A percentile compares a stretch with the other conserved stretches of the same genome.
Conservation (phyloP, 139 green algal genomes). For the Pleodorina starrii region DNA sequence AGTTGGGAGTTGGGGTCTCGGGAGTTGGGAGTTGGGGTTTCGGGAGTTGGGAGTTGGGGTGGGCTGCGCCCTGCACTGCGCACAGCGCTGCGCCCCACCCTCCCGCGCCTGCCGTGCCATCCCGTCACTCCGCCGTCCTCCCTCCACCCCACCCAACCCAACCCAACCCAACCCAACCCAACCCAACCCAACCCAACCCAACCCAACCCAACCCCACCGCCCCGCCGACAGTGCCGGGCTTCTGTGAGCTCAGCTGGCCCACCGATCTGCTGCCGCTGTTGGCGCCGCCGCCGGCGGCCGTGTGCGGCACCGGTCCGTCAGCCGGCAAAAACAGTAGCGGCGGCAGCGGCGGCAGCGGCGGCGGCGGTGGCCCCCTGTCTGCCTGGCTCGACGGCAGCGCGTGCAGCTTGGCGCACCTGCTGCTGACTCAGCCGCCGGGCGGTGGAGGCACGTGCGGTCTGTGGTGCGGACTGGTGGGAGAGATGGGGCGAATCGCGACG, state of each 20-base stretch:
- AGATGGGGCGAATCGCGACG: neutral
- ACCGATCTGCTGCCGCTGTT: conserved; percentile 35
- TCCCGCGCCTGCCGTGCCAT: too few species aligned
- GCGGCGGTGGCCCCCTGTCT: neutral
- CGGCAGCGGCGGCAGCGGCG: neutral
- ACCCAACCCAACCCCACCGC: too few species aligned
- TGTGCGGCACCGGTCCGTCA: neutral
- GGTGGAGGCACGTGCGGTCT: conserved; percentile 31
- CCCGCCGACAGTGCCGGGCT: conserved; percentile 26
- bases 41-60: neutral
- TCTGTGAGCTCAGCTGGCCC: conserved; percentile 20
- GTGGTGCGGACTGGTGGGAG: conserved; percentile 37
- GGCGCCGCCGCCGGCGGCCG: neutral
- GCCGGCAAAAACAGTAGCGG: too few species aligned
- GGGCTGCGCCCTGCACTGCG: too few species aligned
- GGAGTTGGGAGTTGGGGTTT: neutral
- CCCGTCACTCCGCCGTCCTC: neutral
- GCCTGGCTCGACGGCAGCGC: neutral
- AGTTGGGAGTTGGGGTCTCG: neutral
- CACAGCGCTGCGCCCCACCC: too few species aligned
- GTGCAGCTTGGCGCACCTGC: conserved; percentile 17
- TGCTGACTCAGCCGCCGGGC: neutral
- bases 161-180: too few species aligned
- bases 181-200: too few species aligned
- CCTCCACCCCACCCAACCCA: too few species aligned